A percentile compares a stretch with the other conserved stretches of the same genome.
Conservation (phyloP, 2,329 filamentous ascomycete genomes). For the Epichloe elymi region DNA sequence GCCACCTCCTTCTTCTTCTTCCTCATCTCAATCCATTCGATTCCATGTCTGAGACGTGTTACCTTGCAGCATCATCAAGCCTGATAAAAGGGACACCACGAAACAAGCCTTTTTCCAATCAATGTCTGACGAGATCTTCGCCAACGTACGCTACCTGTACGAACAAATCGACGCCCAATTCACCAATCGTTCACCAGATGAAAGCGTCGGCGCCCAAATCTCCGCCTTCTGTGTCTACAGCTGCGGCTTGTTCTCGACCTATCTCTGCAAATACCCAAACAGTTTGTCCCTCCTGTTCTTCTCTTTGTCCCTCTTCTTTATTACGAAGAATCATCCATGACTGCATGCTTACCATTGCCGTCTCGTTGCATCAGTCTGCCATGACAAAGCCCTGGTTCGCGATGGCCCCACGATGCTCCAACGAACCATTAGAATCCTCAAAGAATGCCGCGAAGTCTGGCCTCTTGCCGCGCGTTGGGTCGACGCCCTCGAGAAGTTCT, state of each 20-base stretch:
- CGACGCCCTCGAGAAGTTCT: slow-evolving; percentile 34
- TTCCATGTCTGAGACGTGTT: not conserved
- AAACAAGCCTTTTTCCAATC: slow-evolving; percentile 26
- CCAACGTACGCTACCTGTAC: slow-evolving; percentile 33
- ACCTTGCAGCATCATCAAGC: slow-evolving; percentile 27
- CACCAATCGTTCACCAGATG: slow-evolving; percentile 29
- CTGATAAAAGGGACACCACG: slow-evolving; percentile 24
- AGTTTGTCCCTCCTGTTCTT: slow-evolving; percentile 20
- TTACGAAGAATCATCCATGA: not conserved
- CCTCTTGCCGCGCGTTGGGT: slow-evolving; percentile 39
- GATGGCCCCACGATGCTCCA: slow-evolving; percentile 33
- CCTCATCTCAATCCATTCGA: not conserved
- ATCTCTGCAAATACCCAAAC: slow-evolving; percentile 37
- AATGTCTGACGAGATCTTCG: slow-evolving; percentile 34
- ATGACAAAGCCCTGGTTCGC: slow-evolving; percentile 24
- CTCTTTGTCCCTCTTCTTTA: not conserved
- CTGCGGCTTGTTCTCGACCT: slow-evolving; percentile 39
- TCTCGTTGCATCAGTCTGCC: slow-evolving; percentile 23
- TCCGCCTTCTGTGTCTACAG: slow-evolving; percentile 41
- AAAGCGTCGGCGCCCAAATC: slow-evolving; percentile 40
- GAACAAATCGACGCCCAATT: slow-evolving; percentile 40
- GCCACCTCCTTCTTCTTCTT: slow-evolving; percentile 10
- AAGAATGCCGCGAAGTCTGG: slow-evolving; percentile 37
- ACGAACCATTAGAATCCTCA: slow-evolving; percentile 30
- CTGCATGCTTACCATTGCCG: not conserved